phyloP scores from a whole-genome alignment of 2,329 filamentous ascomycete genomes.

The Chaetomiaceae sp. region DNA sequence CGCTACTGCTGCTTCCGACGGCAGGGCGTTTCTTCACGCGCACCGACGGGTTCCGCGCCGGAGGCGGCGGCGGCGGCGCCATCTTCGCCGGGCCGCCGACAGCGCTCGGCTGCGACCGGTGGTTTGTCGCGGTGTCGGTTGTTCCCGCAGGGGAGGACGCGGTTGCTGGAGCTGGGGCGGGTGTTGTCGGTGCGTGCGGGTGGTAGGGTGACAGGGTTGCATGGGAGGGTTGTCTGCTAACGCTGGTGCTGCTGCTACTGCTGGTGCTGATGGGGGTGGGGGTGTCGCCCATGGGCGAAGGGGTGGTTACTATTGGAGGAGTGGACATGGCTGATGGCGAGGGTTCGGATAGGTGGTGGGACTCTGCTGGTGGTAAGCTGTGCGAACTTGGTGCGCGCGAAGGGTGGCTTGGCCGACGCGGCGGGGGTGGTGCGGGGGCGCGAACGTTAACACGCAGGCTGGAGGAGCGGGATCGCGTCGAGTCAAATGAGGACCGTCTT shows the following conservation, averaged over 20 bases:
- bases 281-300: neutral
- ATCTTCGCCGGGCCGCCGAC: slow-evolving; percentile 24
- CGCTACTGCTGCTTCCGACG: slow-evolving; percentile 29
- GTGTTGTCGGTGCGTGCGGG: no score
- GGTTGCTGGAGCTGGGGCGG: no score
- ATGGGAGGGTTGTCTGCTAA: no score
- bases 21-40: slow-evolving; percentile 39
- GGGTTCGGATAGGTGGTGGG: neutral
- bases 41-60: slow-evolving; percentile 28
- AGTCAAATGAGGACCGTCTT: slow-evolving; percentile 46
- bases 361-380: slow-evolving; percentile 4
- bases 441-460: slow-evolving; percentile 37
- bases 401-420: slow-evolving; percentile 41
- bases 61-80: slow-evolving; percentile 32
- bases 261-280: slow-evolving; percentile 5
- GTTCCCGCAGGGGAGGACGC: slow-evolving; percentile 4
- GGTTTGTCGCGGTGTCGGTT: neutral
- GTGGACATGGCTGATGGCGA: neutral
- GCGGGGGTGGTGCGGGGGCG: slow-evolving; percentile 49
- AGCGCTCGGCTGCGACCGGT: no score
- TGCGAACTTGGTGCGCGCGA: slow-evolving; percentile 28
- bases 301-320: neutral
- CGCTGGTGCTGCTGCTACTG: slow-evolving; percentile 20
- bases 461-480: slow-evolving; percentile 40
- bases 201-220: no score